These are phyloP conservation scores for Cladosporium sp. DNA, from an alignment of 2,329 filamentous ascomycete genomes.

Conservation along the genomic window DNA sequence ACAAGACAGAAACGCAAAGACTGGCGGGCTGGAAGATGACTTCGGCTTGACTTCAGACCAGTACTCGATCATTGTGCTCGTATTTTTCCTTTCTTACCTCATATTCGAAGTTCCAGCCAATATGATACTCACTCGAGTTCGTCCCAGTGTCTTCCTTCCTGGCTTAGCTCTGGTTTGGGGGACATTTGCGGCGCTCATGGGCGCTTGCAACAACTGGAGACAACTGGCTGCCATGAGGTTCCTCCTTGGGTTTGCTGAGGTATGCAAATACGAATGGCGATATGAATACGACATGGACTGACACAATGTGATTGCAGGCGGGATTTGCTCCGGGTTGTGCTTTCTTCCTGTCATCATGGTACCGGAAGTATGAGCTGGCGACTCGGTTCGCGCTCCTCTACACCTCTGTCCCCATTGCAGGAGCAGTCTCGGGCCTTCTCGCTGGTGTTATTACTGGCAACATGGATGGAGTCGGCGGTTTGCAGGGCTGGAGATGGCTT, in stretches of 20 bases:
- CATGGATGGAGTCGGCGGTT: constrained; percentile 55
- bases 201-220: constrained; percentile 53
- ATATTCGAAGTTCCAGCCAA: constrained; percentile 69
- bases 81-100: constrained; percentile 72
- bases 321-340: constrained; percentile 54
- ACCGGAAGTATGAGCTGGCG: constrained; percentile 21
- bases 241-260: constrained; percentile 53
- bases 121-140: constrained; percentile 63
- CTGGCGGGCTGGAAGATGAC: constrained; percentile 42
- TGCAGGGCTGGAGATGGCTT: constrained; percentile 54
- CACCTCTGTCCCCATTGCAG: constrained; percentile 47
- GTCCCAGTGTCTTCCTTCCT: constrained; percentile 37
- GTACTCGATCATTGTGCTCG: constrained; percentile 51
- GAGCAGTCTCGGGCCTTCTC: constrained; percentile 51
- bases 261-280: neutral
- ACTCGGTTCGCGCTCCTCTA: constrained; percentile 51
- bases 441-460: constrained; percentile 59
- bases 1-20: neutral
- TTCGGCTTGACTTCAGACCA: constrained; percentile 19
- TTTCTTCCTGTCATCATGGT: constrained; percentile 65
- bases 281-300: too few species aligned
- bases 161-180: constrained; percentile 53
- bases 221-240: constrained; percentile 54
- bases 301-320: constrained; percentile 47
- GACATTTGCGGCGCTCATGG: constrained; percentile 59